phyloP scores from a whole-genome alignment of 495 filamentous ascomycete species.

The Usnea hakonensis region DNA sequence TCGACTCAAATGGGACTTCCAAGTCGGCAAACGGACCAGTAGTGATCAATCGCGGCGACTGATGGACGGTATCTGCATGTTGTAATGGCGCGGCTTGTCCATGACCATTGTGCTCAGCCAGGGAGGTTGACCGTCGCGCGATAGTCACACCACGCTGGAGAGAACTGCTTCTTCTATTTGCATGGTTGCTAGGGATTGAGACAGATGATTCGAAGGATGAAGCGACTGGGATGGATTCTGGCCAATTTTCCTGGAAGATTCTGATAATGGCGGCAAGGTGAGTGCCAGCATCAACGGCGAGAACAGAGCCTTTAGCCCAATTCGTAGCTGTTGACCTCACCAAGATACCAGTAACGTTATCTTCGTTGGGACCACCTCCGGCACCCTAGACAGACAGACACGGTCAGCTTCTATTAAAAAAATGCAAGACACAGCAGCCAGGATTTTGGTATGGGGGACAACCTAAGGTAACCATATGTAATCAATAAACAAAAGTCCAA shows the following conservation, averaged over 20 bases:
- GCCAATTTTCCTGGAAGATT: slow-evolving; percentile 53
- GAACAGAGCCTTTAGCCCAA: slow-evolving; percentile 71
- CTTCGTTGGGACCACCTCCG: slow-evolving; percentile 83
- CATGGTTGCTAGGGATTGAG: background rate
- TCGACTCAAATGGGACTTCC: slow-evolving; percentile 49
- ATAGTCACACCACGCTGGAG: slow-evolving; percentile 1
- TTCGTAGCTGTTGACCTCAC: slow-evolving; percentile 69
- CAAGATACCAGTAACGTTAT: slow-evolving; percentile 80
- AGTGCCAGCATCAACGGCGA: slow-evolving; percentile 88
- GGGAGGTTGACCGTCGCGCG: slow-evolving; percentile 7
- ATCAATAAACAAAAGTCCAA: background rate
- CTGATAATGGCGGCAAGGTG: slow-evolving; percentile 76
- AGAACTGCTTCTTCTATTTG: slow-evolving; percentile 6
- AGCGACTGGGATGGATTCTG: slow-evolving; percentile 14
- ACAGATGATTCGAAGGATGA: background rate
- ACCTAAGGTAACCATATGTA: background rate
- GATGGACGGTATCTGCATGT: slow-evolving; percentile 6
- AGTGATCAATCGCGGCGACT: slow-evolving; percentile 14
- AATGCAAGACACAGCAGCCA: slow-evolving; percentile 16
- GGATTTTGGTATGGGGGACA: background rate
- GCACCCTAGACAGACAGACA: slow-evolving; percentile 55
- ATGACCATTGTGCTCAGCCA: slow-evolving; percentile 2
- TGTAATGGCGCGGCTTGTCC: slow-evolving; percentile 23
- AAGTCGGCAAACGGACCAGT: slow-evolving; percentile 70
- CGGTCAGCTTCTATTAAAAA: slow-evolving; percentile 27